Base-by-base conservation (phyloP, 2,329 filamentous ascomycete genomes). In the Decorospora gaudefroyi region DNA sequence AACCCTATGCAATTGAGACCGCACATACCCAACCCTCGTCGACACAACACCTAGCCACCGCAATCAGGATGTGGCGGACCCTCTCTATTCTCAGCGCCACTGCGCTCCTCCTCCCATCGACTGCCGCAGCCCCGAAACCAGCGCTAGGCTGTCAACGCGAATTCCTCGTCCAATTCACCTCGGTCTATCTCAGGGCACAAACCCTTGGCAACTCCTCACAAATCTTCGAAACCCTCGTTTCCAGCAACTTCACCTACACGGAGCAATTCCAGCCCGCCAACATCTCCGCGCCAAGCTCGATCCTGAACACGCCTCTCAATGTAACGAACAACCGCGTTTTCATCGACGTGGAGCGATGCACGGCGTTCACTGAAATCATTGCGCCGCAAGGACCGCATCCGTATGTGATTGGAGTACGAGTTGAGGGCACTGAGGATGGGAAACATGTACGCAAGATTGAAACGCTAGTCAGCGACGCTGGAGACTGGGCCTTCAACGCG, bases 401-500 rank as follows among this genome's bases (percentile, higher is more conserved):
- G 2, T 62, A 61, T 19, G 59, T 64, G 2, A 54, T 64, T 23
- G 58, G 55, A 4, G 52, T 59, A 2, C 28, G 55, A 7, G 30
- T 53, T 8, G 53, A 53, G 8, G 41, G 44, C 0, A 47, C n/a
- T n/a, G n/a, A n/a, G n/a, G n/a, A 53, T 2, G 54, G 54, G 4
- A 18, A 50, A 28, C 43, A 46, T 6, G 40, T 62, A 6, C 53
- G 27, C 0, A 56, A 51, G 29, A 54, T 62, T 7, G 59, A 62
- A 30, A 55, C 53, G 0, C 29, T 64, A 4, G 57, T 61, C 1
- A 56, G 49, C 1, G 54, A 60, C 18, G 39, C 43, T 50, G 57
- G 59, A 0, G 57, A 62, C 25, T 63, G 60, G 60, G 8, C 55
- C 13, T 62, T 61, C 42, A 57, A 62, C 27, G 59, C 57, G 1